Conservation (phyloP, 208 protist species). For the Polymyxa betae region DNA sequence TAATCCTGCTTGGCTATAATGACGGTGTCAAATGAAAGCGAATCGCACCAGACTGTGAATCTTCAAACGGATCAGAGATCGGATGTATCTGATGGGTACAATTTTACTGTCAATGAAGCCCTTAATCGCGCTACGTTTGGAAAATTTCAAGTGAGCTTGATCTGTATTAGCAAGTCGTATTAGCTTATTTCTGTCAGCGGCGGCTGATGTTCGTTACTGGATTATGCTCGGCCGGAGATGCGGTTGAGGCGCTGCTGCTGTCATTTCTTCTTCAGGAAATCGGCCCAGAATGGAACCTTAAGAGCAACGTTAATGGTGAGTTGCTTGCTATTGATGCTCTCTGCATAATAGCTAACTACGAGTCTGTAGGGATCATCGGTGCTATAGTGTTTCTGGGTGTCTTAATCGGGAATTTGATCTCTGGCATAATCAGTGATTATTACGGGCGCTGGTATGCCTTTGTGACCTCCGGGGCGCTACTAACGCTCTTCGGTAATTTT, state of each 20-base stretch:
- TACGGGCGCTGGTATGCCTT: not conserved
- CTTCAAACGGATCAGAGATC: too few species aligned
- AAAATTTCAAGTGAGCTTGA: not conserved
- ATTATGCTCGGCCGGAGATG: conserved; percentile 11
- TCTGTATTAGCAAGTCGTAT: not conserved
- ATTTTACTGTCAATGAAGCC: too few species aligned
- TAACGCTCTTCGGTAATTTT: not conserved
- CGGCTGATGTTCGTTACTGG: not conserved
- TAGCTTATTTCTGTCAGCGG: not conserved
- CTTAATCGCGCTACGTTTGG: not conserved
- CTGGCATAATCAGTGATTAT: not conserved
- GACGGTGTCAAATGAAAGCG: too few species aligned
- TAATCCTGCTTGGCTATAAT: too few species aligned
- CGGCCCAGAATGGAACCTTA: not conserved
- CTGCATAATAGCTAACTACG: not conserved
- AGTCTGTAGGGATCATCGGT: not conserved
- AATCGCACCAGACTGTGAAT: too few species aligned
- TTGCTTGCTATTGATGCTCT: not conserved
- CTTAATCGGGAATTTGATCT: not conserved
- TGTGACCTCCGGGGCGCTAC: not conserved
- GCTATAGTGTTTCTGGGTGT: conserved; percentile 30
- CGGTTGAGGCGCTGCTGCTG: conserved; percentile 35
- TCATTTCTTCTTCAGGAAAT: conserved; percentile 22
- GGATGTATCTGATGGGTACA: too few species aligned
- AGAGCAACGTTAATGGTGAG: not conserved